Evolutionary conservation across 306 rosid genomes (phyloP).

Genomic region (Dicorynia guianensis): DNA sequence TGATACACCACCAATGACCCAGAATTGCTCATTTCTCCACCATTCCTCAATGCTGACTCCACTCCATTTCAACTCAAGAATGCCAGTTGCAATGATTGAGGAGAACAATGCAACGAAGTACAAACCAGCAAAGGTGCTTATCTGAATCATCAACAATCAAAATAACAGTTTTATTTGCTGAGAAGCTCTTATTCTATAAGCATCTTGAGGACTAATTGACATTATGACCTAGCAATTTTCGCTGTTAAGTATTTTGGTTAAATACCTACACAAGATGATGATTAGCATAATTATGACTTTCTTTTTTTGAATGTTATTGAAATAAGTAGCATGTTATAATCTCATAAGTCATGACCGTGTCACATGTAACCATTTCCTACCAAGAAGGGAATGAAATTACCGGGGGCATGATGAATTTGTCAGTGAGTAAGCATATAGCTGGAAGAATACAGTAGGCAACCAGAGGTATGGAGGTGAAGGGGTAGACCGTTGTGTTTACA

Average conservation of each 20-base stretch:
- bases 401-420: constrained; percentile 98
- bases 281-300: constrained; percentile 18
- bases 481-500: constrained; percentile 92
- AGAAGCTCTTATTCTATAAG: constrained; percentile 27
- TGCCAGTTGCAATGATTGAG: constrained; percentile 85
- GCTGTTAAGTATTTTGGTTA: not conserved
- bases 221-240: not conserved
- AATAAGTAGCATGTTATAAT: constrained; percentile 17
- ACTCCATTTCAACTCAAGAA: constrained; percentile 97
- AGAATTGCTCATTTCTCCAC: constrained; percentile 99
- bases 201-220: constrained; percentile 5
- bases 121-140: constrained; percentile 91
- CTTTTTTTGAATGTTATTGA: constrained; percentile 31
- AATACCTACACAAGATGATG: constrained; percentile 12
- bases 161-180: constrained; percentile 26
- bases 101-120: constrained; percentile 81
- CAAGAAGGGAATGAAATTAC: constrained; percentile 45
- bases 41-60: constrained; percentile 98
- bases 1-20: constrained; percentile 98
- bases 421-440: constrained; percentile 94
- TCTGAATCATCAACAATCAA: constrained; percentile 60
- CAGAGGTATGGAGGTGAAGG: constrained; percentile 93
- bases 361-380: constrained; percentile 24
- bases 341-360: constrained; percentile 28
- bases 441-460: constrained; percentile 91